Percentiles rank a stretch among this genome's conserved stretches.
phyloP scores from a whole-genome alignment of 768 basidiomycete species.

The Mycena epipterygia region DNA sequence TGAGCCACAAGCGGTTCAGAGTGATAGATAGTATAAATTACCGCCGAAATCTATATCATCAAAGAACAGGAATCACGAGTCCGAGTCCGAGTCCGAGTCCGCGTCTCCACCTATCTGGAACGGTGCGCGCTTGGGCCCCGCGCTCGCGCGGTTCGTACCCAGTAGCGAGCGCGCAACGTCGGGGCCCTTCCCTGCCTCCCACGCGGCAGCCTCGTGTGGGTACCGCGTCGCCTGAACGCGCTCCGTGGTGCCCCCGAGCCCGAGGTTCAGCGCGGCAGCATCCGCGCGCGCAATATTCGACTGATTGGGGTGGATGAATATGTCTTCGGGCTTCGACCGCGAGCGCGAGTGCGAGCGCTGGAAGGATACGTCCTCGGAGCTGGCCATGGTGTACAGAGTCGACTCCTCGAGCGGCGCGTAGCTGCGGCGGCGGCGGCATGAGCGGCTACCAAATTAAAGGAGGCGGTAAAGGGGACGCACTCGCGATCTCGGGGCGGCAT shows the following conservation, averaged over 20 bases:
- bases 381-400: conserved; percentile 33
- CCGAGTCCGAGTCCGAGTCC: conserved; percentile 25
- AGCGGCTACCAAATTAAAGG: conserved; percentile 2
- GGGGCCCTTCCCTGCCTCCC: conserved; percentile 67
- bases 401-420: conserved; percentile 36
- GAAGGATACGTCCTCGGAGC: conserved; percentile 35
- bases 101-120: conserved; percentile 25
- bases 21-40: background rate
- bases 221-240: conserved; percentile 59
- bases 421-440: conserved; percentile 4
- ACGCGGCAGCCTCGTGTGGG: conserved; percentile 53
- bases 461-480: conserved; percentile 9
- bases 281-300: too few relatives aligned
- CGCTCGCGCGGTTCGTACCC: conserved; percentile 12
- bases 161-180: conserved; percentile 64
- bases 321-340: conserved; percentile 68
- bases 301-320: conserved; percentile 73
- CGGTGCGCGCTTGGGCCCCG: conserved; percentile 17
- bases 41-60: background rate
- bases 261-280: too few relatives aligned
- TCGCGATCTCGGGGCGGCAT: conserved; percentile 38
- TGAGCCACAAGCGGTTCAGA: too few relatives aligned
- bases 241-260: conserved; percentile 75
- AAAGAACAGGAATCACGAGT: conserved; percentile 14
- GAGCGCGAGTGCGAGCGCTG: conserved; percentile 60